A percentile compares a stretch with the other conserved stretches of the same genome.
phyloP scores from a whole-genome alignment of 2,329 filamentous ascomycete species.

The Fusarium scirpi region DNA sequence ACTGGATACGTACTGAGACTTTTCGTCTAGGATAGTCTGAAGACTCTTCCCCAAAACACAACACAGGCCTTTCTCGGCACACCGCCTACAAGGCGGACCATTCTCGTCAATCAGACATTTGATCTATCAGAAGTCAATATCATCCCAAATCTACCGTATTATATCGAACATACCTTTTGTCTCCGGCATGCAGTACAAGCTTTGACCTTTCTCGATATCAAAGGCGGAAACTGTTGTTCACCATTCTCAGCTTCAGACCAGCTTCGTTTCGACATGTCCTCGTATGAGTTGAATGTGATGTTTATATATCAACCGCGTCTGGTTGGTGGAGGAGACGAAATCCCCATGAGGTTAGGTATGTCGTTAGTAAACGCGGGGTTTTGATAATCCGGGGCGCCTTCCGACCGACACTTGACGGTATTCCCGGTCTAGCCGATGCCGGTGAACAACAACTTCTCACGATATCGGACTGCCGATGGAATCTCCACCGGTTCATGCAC shows the following conservation, averaged over 20 bases:
- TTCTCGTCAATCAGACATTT: slow-evolving; percentile 57
- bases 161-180: slow-evolving; percentile 51
- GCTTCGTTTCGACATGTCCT: slow-evolving; percentile 29
- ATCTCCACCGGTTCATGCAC: neutral
- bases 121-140: slow-evolving; percentile 46
- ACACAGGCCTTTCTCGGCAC: slow-evolving; percentile 51
- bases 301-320: slow-evolving; percentile 21
- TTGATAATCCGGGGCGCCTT: slow-evolving; percentile 27
- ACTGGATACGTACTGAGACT: slow-evolving; percentile 52
- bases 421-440: neutral
- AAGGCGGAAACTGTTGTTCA: slow-evolving; percentile 35
- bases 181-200: slow-evolving; percentile 57
- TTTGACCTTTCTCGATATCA: slow-evolving; percentile 56
- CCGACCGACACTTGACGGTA: slow-evolving; percentile 7
- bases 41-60: slow-evolving; percentile 57
- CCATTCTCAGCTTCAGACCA: slow-evolving; percentile 31
- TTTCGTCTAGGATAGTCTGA: slow-evolving; percentile 57
- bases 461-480: neutral
- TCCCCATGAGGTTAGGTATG: slow-evolving; percentile 3
- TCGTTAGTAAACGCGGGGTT: slow-evolving; percentile 26
- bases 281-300: neutral
- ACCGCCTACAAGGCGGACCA: slow-evolving; percentile 55
- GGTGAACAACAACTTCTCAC: neutral
- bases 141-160: rapidly evolving
- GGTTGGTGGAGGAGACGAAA: slow-evolving; percentile 19